Base-by-base conservation (phyloP, 306 rosid species). In the Styphnolobium japonicum region DNA sequence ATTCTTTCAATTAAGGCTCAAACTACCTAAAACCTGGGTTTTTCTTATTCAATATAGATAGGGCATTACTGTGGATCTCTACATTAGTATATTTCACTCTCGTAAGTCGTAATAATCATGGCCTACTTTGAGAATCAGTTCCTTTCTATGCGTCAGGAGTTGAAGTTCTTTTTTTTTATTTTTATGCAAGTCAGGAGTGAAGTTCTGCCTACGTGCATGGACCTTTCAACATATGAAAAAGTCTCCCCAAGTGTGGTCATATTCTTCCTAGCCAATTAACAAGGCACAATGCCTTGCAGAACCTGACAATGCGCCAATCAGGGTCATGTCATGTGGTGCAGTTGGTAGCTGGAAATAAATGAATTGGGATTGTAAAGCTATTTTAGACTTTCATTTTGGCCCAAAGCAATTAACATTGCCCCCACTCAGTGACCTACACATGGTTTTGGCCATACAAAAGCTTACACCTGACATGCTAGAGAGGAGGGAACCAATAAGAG, bases 401-500 rank as follows among this genome's bases (percentile, higher is more conserved):
- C 3, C 21, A 37, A 69, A 69, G 39, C 14, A 14, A 43, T 55
- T 25, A 58, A 33, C 33, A 72, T 42, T 60, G 55, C 67, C 16
- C 12, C 80, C 68, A 45, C 25, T 66, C 0, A 58, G 45, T 73
- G 81, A 61, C 66, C 31, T 72, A 86, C 87, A 83, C 87, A 83
- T 81, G 81, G 77, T 36, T 37, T 42, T 29, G 60, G 80, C 76
- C 81, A 82, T 40, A 58, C 51, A 67, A 79, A 77, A 46, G 75
- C 74, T 70, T 81, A 85, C 90, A 81, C 76, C 63, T 55, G 86
- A 76, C 85, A 81, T 88, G 93, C 91, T 83, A 85, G 84, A 48
- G 67, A 70, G 52, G 72, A 83, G 94, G 97, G 87, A 88, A 87
- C 95, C 92, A 93, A 87, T 51, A 40, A 73, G 84, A 87, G 89